Evolutionary conservation across 805 yeast genomes (phyloP).

Genomic region (Myxozyma vanderwaltii): DNA sequence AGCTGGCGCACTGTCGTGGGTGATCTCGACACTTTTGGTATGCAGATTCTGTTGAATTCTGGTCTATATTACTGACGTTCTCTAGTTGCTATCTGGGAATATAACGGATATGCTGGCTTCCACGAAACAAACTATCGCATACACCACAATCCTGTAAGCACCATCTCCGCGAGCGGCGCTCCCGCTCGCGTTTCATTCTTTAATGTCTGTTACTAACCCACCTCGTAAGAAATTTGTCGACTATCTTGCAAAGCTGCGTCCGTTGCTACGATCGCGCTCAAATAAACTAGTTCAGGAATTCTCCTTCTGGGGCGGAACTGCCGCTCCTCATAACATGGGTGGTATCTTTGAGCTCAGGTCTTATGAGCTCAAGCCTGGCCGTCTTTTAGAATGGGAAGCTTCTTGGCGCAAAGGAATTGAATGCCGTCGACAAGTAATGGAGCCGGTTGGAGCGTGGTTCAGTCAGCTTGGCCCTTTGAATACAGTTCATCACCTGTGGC

Average conservation of each 20-base stretch:
- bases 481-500: slow-evolving; percentile 50
- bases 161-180: background rate
- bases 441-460: slow-evolving; percentile 53
- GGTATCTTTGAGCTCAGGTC: slow-evolving; percentile 48
- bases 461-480: slow-evolving; percentile 47
- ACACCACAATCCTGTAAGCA: slow-evolving; percentile 38
- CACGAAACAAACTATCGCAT: slow-evolving; percentile 44
- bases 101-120: slow-evolving; percentile 47
- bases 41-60: background rate
- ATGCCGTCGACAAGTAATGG: slow-evolving; percentile 50
- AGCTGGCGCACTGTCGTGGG: slow-evolving; percentile 49
- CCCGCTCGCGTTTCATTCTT: too few species aligned
- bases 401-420: slow-evolving; percentile 48
- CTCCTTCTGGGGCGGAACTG: slow-evolving; percentile 51
- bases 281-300: slow-evolving; percentile 47
- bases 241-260: slow-evolving; percentile 40
- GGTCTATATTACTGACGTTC: background rate
- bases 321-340: slow-evolving; percentile 47
- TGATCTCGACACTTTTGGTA: slow-evolving; percentile 45
- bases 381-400: slow-evolving; percentile 49
- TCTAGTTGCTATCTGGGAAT: slow-evolving; percentile 47
- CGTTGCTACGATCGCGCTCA: slow-evolving; percentile 42
- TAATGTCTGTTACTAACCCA: too few species aligned
- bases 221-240: slow-evolving; percentile 35
- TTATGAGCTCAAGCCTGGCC: slow-evolving; percentile 47